Evolutionary conservation across 352 stramenopile genomes (phyloP), one percentile per base, ranked within the genome.

Genomic region (Halophytophthora polymorphica): DNA sequence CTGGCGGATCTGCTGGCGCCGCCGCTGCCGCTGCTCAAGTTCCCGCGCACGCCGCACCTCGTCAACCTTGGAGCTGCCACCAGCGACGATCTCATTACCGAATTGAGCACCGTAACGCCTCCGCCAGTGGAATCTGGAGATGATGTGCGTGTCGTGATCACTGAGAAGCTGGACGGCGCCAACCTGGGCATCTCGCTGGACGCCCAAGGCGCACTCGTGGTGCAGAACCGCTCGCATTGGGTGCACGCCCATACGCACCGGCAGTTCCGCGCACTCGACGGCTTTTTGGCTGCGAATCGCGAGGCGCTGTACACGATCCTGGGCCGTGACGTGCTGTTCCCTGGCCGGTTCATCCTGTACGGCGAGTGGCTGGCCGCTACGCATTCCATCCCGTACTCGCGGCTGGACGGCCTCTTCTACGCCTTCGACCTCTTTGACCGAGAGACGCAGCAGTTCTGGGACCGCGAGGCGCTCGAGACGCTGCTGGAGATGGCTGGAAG

Each of bases 101-200:
- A 34, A 13, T 31, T 25, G 15, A 38, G 31, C 34, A 47, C n/a
- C n/a, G 6, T 48, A 31, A 4, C 25, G 4, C 8, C 25, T 10
- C 25, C 8, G 13, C 34, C 44, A 21, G 13, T 60, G 5, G 33
- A 45, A 52, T 13, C 34, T 25, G 34, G 48, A 21, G 35, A 56
- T 14, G 34, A 43, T 13, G 66, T 58, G 1, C 53, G 55, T 5
- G 71, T 89, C 25, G 60, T 85, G 17, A 70, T 86, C 47, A 84
- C 87, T 0, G 86, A 95, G 62, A 95, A 95, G 57, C 21, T 95
- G 31, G 86, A 95, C 61, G 86, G 86, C 10, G 86, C 83, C 18
- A 95, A 95, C 53, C 58, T 95, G 29, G 83, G 86, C 40, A 78
- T 96, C 43, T 89, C 71, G 8, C 55, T 94, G 23, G 67, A 70